These are phyloP conservation scores for Pythium brassicae DNA, from an alignment of 352 stramenopile genomes.

Conservation along the genomic window DNA sequence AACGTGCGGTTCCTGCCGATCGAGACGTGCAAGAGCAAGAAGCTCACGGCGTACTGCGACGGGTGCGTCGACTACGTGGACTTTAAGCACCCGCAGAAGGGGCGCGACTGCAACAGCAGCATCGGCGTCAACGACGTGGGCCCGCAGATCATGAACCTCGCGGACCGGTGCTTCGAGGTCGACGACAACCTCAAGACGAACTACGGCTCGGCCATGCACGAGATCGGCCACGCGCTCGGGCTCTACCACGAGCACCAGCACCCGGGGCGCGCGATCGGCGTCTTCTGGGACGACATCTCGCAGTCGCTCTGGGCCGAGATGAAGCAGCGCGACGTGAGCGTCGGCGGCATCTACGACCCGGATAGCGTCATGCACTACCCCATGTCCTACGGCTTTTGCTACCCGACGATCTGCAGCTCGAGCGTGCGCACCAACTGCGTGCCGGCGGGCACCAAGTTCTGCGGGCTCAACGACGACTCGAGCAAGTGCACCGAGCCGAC, in stretches of 20 bases:
- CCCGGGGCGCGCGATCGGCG: slow-evolving; percentile 50
- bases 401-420: slow-evolving; percentile 41
- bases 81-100: slow-evolving; percentile 67
- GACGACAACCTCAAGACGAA: slow-evolving; percentile 69
- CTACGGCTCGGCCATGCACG: slow-evolving; percentile 76
- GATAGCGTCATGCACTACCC: slow-evolving; percentile 83
- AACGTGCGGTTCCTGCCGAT: slow-evolving; percentile 72
- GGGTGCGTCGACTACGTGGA: slow-evolving; percentile 69
- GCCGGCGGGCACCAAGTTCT: slow-evolving; percentile 48
- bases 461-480: slow-evolving; percentile 63
- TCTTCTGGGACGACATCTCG: slow-evolving; percentile 75
- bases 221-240: slow-evolving; percentile 72
- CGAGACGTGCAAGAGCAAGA: slow-evolving; percentile 40
- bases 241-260: slow-evolving; percentile 85
- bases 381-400: slow-evolving; percentile 73
- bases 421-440: slow-evolving; percentile 48
- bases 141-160: slow-evolving; percentile 66
- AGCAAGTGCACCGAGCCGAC: slow-evolving; percentile 57
- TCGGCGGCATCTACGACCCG: slow-evolving; percentile 63
- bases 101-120: slow-evolving; percentile 74
- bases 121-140: slow-evolving; percentile 67
- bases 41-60: slow-evolving; percentile 46
- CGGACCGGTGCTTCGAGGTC: slow-evolving; percentile 71
- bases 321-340: slow-evolving; percentile 58
- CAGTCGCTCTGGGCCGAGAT: slow-evolving; percentile 73